Evolutionary conservation across 2,329 filamentous ascomycete species (phyloP), one percentile per base, ranked within the genome.

Genomic region (Podosphaera xanthii): DNA sequence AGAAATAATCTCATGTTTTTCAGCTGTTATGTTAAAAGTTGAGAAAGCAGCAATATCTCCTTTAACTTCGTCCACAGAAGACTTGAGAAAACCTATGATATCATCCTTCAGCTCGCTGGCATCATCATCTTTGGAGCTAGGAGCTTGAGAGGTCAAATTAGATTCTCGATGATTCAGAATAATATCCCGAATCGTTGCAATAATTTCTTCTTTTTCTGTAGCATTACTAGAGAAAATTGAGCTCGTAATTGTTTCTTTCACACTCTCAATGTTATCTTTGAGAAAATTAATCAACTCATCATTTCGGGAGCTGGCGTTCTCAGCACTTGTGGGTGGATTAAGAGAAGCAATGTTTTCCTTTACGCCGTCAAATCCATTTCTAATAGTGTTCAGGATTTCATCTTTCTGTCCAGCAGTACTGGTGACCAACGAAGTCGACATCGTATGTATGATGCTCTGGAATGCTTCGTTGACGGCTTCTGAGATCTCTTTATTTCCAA

Each of bases 201-300:
- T 76, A 35, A 92, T 77, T 57, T 90, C 86, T 38, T 86, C 78
- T 57, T 77, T 80, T 58, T 81, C 55, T 30, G 55, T 30, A 22
- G 69, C 69, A 33, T 72, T 70, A 30, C 72, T 73, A 57, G 70
- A 72, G 53, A 79, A 70, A 4, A 82, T 65, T 33, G 76, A 76
- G 40, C 73, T 71, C 7, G 76, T 72, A 55, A 83, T 70, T 1
- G 74, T 76, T 61, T 82, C 78, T 42, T 80, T 77, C 33, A 85
- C 71, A 59, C 77, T 74, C 58, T 85, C 81, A 7, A 97, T 74
- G 0, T 89, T 90, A 22, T 82, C 78, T 69, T 86, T 94, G 59
- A 97, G 76, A 0, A 87, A 87, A 61, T 95, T 87, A 0, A 96
- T 76, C 57, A 96, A 90, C 70, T 96, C 89, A 63, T 94, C 49